phyloP scores from a whole-genome alignment of 805 yeast species.

The Lachancea mirantina region DNA sequence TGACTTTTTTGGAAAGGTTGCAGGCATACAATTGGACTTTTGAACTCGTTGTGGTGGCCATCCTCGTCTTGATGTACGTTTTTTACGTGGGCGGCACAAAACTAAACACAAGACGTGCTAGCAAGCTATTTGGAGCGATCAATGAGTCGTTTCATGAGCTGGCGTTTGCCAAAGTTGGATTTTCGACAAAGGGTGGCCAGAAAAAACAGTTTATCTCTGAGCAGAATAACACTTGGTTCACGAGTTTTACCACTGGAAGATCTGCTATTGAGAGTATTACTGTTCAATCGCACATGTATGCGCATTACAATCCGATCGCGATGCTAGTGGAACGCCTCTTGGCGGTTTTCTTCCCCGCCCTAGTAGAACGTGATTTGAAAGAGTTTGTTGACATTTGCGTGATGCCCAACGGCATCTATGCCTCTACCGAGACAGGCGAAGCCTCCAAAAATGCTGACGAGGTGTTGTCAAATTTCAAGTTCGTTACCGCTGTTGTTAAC shows the following conservation, averaged over 20 bases:
- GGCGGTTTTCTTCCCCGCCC: conserved; percentile 49
- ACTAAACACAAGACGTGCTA: conserved; percentile 51
- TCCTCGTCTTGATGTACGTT: conserved; percentile 43
- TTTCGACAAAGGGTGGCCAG: conserved; percentile 19
- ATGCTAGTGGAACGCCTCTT: conserved; percentile 57
- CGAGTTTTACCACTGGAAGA: conserved; percentile 84
- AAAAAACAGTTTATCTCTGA: conserved; percentile 33
- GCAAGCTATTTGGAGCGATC: conserved; percentile 43
- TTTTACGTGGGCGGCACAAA: conserved; percentile 53
- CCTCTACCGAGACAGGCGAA: conserved; percentile 21
- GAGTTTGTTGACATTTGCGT: conserved; percentile 51
- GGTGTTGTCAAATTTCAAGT: conserved; percentile 43
- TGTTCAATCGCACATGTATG: conserved; percentile 54
- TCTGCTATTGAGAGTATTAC: conserved; percentile 58
- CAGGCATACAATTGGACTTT: conserved; percentile 64
- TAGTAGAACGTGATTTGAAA: conserved; percentile 50
- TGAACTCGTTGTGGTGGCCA: conserved; percentile 51
- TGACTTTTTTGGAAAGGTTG: conserved; percentile 57
- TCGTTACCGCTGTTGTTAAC: conserved; percentile 77
- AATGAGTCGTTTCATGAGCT: conserved; percentile 49
- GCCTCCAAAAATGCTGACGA: conserved; percentile 28
- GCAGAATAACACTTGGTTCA: conserved; percentile 31
- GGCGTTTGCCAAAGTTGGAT: conserved; percentile 57
- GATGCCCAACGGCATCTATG: conserved; percentile 37
- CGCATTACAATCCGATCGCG: conserved; percentile 74